Evolutionary conservation across 352 stramenopile genomes (phyloP).

Genomic region (Phytophthora sp.): DNA sequence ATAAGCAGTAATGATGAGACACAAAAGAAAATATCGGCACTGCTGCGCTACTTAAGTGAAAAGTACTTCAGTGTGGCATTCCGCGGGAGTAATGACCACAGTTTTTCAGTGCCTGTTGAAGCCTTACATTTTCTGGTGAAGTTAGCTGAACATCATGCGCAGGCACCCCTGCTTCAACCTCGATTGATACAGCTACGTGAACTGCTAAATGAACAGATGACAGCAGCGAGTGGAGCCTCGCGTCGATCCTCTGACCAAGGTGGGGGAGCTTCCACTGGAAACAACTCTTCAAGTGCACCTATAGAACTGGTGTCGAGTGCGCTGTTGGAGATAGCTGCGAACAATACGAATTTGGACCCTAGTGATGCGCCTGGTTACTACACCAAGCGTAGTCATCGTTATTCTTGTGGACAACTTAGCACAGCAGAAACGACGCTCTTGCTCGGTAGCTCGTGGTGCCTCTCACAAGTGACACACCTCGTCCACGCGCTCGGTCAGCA

Average conservation of each 20-base stretch:
- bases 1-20: slow-evolving; percentile 9
- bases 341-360: background rate
- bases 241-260: slow-evolving; percentile 23
- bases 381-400: slow-evolving; percentile 7
- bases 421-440: slow-evolving; percentile 27
- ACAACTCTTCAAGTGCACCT: background rate
- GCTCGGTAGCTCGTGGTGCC: slow-evolving; percentile 37
- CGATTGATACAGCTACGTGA: slow-evolving; percentile 24
- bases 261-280: background rate
- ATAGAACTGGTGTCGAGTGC: slow-evolving; percentile 17
- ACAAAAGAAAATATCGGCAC: slow-evolving; percentile 37
- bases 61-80: slow-evolving; percentile 76
- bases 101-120: slow-evolving; percentile 31
- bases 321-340: slow-evolving; percentile 29
- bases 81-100: slow-evolving; percentile 22
- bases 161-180: slow-evolving; percentile 29
- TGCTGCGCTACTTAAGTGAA: slow-evolving; percentile 49
- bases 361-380: background rate
- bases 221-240: slow-evolving; percentile 16
- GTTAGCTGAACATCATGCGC: slow-evolving; percentile 24
- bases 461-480: slow-evolving; percentile 46
- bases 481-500: slow-evolving; percentile 40
- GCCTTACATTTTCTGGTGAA: slow-evolving; percentile 52
- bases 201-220: slow-evolving; percentile 29
- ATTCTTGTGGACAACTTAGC: slow-evolving; percentile 9